Percentiles rank a stretch among this genome's conserved stretches.
Conservation (phyloP, 805 yeast genomes). For the Saturnispora besseyi region DNA sequence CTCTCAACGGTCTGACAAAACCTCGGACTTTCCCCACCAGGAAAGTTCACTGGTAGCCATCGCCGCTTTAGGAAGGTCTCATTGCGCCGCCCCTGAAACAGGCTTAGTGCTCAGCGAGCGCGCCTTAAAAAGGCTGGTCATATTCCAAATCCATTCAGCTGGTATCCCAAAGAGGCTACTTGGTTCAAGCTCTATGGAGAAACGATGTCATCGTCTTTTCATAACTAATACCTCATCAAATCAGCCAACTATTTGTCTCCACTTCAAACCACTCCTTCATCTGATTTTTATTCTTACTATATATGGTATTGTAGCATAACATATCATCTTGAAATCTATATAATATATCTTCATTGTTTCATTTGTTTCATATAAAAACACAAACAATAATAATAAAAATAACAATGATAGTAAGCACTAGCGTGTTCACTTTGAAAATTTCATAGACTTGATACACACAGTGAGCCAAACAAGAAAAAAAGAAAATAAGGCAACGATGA, state of each 20-base stretch:
- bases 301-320: no score
- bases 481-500: background rate
- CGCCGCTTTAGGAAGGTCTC: background rate
- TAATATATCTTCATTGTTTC: no score
- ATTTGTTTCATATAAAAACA: no score
- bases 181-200: background rate
- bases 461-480: background rate
- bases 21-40: background rate
- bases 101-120: background rate
- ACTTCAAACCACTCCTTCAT: no score
- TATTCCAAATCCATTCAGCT: background rate
- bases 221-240: no score
- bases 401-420: no score
- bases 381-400: no score
- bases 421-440: no score
- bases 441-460: background rate
- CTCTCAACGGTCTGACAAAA: background rate
- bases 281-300: no score
- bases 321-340: no score
- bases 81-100: background rate
- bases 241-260: no score
- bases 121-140: background rate
- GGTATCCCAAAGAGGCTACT: background rate
- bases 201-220: background rate
- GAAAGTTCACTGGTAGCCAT: background rate